Evolutionary conservation across 306 rosid species (phyloP), one percentile per base, ranked within the genome.

Genomic region (Mimosa pudica): DNA sequence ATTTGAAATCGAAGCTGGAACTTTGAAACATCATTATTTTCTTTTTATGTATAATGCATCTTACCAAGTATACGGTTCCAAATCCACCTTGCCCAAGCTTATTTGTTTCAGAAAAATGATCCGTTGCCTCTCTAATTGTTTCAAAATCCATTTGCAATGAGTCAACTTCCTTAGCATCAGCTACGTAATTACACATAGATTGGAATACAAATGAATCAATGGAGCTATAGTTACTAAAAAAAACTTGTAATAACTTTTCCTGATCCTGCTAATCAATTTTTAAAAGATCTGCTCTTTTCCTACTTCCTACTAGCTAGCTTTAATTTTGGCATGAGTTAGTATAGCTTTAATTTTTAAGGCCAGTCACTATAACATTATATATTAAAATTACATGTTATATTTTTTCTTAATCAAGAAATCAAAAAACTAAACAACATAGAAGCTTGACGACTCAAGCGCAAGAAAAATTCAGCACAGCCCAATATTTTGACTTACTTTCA

Each of bases 1-100:
- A 51, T 51, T 11, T 6, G 0, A 51, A 4, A 16, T 52, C 7
- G 3, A 17, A 16, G 30, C 30, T 55, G 8, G 62, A 47, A 47
- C 57, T 38, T 32, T 63, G 4, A 1, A 12, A 7, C 4, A 30
- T 71, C 6, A 73, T 35, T 1, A 17, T 24, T 46, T 7, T 46
- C 18, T 2, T 3, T 2, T 18, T 1, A 1, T 58, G 17, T 16
- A 3, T 20, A n/a, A 18, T 55, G 5, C 13, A 10, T 55, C 76
- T 77, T 77, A 82, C 85, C 58, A 18, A 52, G 49, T 77, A 77
- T 77, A 82, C 85, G 44, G 7, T 52, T 12, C 85, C 82, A 54
- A 73, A 77, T 65, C 75, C 85, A 0, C 82, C 85, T 54, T 61
- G 63, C n/a, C 85, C 82, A 1, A 82, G 74, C 67, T 72, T 77